Base-by-base conservation (phyloP, 345 rosid species). In the Eucalyptus brandiana region DNA sequence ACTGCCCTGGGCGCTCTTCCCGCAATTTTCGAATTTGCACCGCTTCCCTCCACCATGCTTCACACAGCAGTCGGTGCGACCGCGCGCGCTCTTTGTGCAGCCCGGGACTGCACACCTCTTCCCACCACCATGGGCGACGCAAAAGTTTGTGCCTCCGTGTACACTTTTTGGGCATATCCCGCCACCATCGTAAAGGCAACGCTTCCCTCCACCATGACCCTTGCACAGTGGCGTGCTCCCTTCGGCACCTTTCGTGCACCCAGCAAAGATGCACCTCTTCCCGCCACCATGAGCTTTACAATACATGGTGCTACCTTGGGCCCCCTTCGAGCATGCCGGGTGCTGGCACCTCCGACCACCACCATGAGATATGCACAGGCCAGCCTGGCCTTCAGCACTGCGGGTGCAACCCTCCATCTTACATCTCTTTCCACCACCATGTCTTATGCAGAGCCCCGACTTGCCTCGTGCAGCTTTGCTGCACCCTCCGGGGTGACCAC, bases 221-320 rank as follows among this genome's bases (percentile, higher is more conserved):
- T 97, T 97, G 93, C 99, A 97, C 89, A 97, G 86, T 6, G 98
- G 99, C 1, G 99, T 97, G 90, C 98, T 97, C 76, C 99, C 99
- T 93, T 97, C 99, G 1, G 99, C 99, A 44, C 99, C 99, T 89
- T 95, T 97, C 12, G 93, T 94, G 94, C 99, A 97, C 18, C 99
- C 99, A 2, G 96, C 95, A 88, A 97, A 96, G 91, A 97, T 94
- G 90, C 99, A 97, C 18, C 99, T 96, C 69, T 97, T 97, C 23
- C 99, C 99, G 23, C 99, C 99, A 42, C 99, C 99, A 42, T 97
- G 99, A 45, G 99, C 99, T 93, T 97, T 97, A 94, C 99, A 97
- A 34, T 91, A 96, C 93, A 93, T 90, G 9, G 99, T 97, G 90
- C 99, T 97, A n/a, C 99, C 99, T 90, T 97, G 99, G 89, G 99